Evolutionary conservation across 257 asterid species (phyloP).

Genomic region (Apocynum venetum): DNA sequence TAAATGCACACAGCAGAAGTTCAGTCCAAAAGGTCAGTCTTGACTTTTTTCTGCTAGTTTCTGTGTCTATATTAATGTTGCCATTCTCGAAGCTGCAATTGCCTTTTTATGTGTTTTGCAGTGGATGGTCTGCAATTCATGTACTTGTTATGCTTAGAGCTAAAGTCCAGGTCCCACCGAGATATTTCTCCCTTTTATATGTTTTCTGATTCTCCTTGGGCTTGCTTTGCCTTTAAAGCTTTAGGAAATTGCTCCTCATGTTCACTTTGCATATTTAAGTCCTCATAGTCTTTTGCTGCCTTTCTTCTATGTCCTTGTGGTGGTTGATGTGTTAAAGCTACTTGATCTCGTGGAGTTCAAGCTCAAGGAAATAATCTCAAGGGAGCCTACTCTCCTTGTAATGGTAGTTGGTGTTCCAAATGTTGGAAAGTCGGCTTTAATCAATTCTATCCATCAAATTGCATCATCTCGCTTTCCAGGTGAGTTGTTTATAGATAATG

Average conservation of each 20-base stretch:
- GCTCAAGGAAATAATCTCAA: constrained; percentile 66
- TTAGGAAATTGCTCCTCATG: not conserved
- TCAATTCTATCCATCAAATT: constrained; percentile 77
- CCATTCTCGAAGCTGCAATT: not conserved
- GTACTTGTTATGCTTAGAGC: not conserved
- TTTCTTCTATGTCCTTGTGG: constrained; percentile 23
- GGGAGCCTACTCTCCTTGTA: constrained; percentile 87
- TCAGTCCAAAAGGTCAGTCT: constrained; percentile 79
- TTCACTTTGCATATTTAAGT: not conserved
- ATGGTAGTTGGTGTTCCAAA: constrained; percentile 97
- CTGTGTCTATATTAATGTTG: not conserved
- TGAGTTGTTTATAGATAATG: constrained; percentile 25
- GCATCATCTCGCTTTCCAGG: constrained; percentile 86
- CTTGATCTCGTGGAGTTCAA: constrained; percentile 87
- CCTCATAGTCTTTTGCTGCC: not conserved
- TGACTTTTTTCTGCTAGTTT: constrained; percentile 5
- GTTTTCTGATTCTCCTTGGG: not conserved
- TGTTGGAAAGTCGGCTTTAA: constrained; percentile 90
- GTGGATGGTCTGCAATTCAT: not conserved
- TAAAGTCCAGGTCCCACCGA: not conserved
- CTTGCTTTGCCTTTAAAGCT: not conserved
- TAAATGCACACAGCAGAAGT: constrained; percentile 86
- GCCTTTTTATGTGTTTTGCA: not conserved
- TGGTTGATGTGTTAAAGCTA: constrained; percentile 48
- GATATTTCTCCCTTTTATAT: not conserved